Base-by-base conservation (phyloP, 805 yeast species). In the Helenozyma rhizophorensis region DNA sequence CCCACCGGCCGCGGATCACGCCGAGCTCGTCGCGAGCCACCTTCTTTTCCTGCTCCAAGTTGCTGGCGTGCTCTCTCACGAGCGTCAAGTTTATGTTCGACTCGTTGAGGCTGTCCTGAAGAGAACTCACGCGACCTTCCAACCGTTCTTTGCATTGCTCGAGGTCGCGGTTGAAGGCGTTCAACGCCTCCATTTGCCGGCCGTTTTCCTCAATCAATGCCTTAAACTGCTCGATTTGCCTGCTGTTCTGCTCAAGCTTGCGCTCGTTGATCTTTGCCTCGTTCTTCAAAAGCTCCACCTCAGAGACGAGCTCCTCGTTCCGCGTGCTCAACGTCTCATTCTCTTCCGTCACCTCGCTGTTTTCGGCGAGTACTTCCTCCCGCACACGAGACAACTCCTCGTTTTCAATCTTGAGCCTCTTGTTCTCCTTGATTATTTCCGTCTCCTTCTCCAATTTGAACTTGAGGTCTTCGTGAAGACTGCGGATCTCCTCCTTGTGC, bases 381-480 rank as follows among this genome's bases (percentile, higher is more conserved):
- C 56, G 59, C 12, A 48, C 51, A 12, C 56, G 40, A 13, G 39
- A 30, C 26, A 58, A 41, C 9, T 75, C 74, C 39, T 80, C 86
- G 27, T 77, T 57, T 39, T 79, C 81, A 42, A 78, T 70, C 26
- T 70, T 74, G 17, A 81, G 57, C 23, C 74, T 74, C 32, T 83
- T 80, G 42, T 80, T 62, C 28, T 74, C 79, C 43, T 79, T 82
- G 38, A 79, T 74, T 34, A 82, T 54, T 19, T 72, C 76, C 1
- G 86, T 78, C 53, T 86, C 95, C 23, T 66, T 68, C 45, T 78
- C 78, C 59, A 78, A 62, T 42, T 75, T 70, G 34, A 65, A 62
- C 23, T 70, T 65, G 23, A 85, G 50, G 31, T 78, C 81, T 15
- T 65, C 65, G 40, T 71, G 75, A 37, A 84, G 52, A 32, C 61